Base-by-base conservation (phyloP, 345 rosid genomes). In the Anastatica hierochuntica region DNA sequence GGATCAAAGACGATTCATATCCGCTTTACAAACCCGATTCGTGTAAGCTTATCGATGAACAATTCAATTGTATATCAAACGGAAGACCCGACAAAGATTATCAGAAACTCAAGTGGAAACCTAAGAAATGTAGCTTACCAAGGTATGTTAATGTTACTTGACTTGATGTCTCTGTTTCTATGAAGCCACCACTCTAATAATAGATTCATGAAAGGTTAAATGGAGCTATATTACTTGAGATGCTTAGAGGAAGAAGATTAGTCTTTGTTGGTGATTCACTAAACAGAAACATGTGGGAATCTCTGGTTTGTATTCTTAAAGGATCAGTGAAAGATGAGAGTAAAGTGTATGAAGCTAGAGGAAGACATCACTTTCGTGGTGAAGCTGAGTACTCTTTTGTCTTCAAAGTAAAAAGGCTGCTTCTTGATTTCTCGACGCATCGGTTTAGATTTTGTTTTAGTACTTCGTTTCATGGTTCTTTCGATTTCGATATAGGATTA, bases 271-370 rank as follows among this genome's bases (percentile, higher is more conserved):
- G 98, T 0, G 98, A 92, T 74, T 92, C 98, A 1, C 30, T 92
- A 44, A 92, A 92, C 60, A 72, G 99, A 56, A 92, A 92, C 62
- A 92, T 92, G 99, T 92, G 97, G 99, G 97, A 92, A 61, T 88
- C 98, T 52, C 73, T 88, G 54, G 82, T 92, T 60, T 92, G 98
- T 67, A 78, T 88, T 14, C 76, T 92, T 13, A 81, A 60, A 67
- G 67, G 63, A 19, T 56, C 90, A 10, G 95, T 73, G 12, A 81
- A 81, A 65, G 79, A 83, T 62, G 60, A 72, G 14, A 78, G 58
- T 14, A 79, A 78, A 35, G 98, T 92, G 26, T 88, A 40, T 49
- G 98, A 92, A 43, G 95, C 80, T 14, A 60, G 72, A 55, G 97
- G 98, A 31, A 78, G 90, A 60, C 54, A 62, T 6, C 75, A 74